Conservation (phyloP, 257 asterid species). For the Solanum rostratum region DNA sequence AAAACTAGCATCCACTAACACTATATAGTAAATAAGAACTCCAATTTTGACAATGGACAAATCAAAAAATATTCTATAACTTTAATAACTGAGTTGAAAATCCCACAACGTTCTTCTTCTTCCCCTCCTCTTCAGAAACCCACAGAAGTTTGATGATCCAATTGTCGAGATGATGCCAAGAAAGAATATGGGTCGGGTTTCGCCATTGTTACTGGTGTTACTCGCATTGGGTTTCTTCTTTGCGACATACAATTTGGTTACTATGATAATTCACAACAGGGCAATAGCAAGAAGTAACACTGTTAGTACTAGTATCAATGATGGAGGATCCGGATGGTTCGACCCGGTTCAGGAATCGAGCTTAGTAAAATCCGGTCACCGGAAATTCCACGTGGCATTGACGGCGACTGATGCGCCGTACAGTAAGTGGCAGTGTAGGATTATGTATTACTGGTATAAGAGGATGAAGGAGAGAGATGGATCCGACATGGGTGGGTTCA, state of each 20-base stretch:
- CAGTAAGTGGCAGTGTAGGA: constrained; percentile 91
- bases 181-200: constrained; percentile 55
- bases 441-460: constrained; percentile 97
- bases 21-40: not conserved
- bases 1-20: not conserved
- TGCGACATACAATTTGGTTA: constrained; percentile 69
- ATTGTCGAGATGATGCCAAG: constrained; percentile 31
- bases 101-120: not conserved
- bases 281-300: not conserved
- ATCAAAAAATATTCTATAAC: not conserved
- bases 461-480: constrained; percentile 57
- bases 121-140: too few species aligned
- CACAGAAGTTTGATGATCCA: not conserved
- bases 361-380: not conserved
- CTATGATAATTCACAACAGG: constrained; percentile 53
- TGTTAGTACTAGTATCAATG: not conserved
- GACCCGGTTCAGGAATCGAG: not conserved
- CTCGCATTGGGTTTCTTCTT: constrained; percentile 69
- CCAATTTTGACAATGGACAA: not conserved
- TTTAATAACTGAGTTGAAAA: not conserved
- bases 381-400: constrained; percentile 69
- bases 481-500: constrained; percentile 96
- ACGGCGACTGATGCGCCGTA: constrained; percentile 89
- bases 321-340: not conserved
- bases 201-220: constrained; percentile 53